Percentiles rank a stretch among this genome's conserved stretches.
phyloP scores from a whole-genome alignment of 31 red algal genomes.

The Odonthalia washingtoniensis region DNA sequence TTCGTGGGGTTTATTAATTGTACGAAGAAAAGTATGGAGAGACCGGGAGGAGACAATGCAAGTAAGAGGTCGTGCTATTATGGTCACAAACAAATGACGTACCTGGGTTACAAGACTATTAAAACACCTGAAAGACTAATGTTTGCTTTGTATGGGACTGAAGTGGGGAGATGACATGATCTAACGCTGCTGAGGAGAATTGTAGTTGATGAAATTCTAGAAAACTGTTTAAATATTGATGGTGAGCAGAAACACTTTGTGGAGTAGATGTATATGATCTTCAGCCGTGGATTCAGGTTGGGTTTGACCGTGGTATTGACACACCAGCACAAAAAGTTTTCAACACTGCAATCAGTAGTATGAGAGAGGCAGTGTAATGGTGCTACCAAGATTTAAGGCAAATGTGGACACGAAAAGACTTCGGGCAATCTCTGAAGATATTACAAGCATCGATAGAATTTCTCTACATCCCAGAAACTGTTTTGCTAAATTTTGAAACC shows the following conservation, averaged over 20 bases:
- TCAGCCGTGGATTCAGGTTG: neutral
- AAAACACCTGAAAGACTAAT: neutral
- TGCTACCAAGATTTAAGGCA: conserved; percentile 7
- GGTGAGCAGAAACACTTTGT: neutral
- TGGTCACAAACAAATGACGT: neutral
- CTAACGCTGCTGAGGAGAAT: neutral
- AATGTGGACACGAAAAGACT: neutral
- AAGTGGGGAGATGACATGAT: neutral
- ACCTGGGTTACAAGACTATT: neutral
- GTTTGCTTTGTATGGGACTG: neutral
- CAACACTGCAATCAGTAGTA: neutral
- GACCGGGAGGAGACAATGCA: neutral
- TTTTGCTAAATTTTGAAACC: neutral
- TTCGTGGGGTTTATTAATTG: neutral
- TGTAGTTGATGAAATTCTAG: neutral
- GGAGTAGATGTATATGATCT: neutral
- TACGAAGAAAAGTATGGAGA: neutral
- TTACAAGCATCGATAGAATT: neutral
- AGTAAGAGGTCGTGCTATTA: neutral
- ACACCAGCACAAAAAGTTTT: neutral
- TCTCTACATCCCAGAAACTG: neutral
- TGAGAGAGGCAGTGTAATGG: neutral
- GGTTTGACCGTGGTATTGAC: neutral
- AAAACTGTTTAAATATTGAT: neutral
- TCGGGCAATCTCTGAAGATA: neutral